These are phyloP conservation scores for Boletus subluridellus DNA, from an alignment of 1,284 basidiomycete species.

Conservation along the genomic window DNA sequence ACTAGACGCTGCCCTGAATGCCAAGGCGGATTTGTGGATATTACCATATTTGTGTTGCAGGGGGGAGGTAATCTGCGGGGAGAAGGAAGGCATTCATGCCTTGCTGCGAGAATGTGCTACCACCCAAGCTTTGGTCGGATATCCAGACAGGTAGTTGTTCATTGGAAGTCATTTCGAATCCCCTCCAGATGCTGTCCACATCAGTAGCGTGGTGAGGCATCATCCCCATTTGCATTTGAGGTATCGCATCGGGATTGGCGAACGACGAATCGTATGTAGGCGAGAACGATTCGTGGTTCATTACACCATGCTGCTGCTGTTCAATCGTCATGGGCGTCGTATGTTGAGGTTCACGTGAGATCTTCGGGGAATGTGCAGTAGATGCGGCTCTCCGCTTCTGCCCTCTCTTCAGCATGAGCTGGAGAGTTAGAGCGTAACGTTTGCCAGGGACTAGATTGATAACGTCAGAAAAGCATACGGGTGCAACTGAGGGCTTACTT, in stretches of 20 bases:
- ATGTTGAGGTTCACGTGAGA: slow-evolving; percentile 47
- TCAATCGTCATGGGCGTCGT: slow-evolving; percentile 40
- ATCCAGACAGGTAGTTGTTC: slow-evolving; percentile 80
- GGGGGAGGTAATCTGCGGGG: slow-evolving; percentile 66
- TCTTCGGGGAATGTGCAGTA: slow-evolving; percentile 56
- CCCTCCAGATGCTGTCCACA: slow-evolving; percentile 72
- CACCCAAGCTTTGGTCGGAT: slow-evolving; percentile 74
- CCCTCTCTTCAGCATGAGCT: slow-evolving; percentile 81
- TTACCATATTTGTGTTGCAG: slow-evolving; percentile 70
- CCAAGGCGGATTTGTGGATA: neutral
- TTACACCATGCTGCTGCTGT: slow-evolving; percentile 20
- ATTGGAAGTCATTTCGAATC: slow-evolving; percentile 63
- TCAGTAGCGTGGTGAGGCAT: slow-evolving; percentile 43
- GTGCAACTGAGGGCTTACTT: slow-evolving; percentile 46
- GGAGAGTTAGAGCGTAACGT: slow-evolving; percentile 82
- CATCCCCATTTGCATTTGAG: slow-evolving; percentile 33
- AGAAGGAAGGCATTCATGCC: slow-evolving; percentile 81
- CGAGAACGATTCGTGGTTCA: slow-evolving; percentile 33
- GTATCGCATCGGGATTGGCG: slow-evolving; percentile 44
- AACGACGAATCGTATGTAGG: slow-evolving; percentile 41
- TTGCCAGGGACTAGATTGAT: slow-evolving; percentile 72
- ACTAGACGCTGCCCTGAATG: slow-evolving; percentile 16
- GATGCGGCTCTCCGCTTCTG: slow-evolving; percentile 61
- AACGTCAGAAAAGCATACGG: slow-evolving; percentile 11
- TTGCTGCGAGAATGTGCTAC: slow-evolving; percentile 67